phyloP scores from a whole-genome alignment of 495 filamentous ascomycete species.

The Hypoxylon fragiforme region DNA sequence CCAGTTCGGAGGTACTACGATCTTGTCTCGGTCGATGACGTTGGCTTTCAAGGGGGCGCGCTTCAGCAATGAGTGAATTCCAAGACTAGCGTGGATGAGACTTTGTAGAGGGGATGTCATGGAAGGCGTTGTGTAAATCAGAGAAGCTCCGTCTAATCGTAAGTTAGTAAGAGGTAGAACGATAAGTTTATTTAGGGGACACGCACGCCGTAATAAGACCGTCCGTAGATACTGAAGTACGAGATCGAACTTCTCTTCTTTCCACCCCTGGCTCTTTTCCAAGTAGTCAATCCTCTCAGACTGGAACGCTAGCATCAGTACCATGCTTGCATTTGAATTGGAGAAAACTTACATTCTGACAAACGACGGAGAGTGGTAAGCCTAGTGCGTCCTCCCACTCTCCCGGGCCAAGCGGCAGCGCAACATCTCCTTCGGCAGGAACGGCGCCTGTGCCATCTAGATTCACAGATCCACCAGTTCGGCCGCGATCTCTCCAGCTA shows the following conservation, averaged over 20 bases:
- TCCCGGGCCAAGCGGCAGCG: slow-evolving; percentile 80
- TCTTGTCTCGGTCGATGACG: slow-evolving; percentile 93
- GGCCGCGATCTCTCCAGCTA: slow-evolving; percentile 60
- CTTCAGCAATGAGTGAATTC: slow-evolving; percentile 86
- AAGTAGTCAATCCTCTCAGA: slow-evolving; percentile 86
- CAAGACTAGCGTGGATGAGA: slow-evolving; percentile 83
- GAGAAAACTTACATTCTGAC: slow-evolving; percentile 75
- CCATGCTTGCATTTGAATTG: neutral
- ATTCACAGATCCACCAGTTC: slow-evolving; percentile 54
- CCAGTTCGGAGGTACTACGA: slow-evolving; percentile 94
- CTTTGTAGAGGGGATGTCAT: slow-evolving; percentile 76
- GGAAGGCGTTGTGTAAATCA: slow-evolving; percentile 87
- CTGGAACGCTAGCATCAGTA: slow-evolving; percentile 50
- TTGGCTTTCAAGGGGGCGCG: slow-evolving; percentile 87
- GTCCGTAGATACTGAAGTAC: slow-evolving; percentile 87
- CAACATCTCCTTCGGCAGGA: slow-evolving; percentile 61
- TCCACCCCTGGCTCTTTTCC: slow-evolving; percentile 86
- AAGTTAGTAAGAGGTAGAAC: slow-evolving; percentile 21
- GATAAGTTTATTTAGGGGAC: neutral
- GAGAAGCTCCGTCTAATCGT: slow-evolving; percentile 75
- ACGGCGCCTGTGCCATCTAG: slow-evolving; percentile 50
- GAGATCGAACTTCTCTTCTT: slow-evolving; percentile 91
- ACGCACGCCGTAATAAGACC: slow-evolving; percentile 79
- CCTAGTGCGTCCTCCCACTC: slow-evolving; percentile 95
- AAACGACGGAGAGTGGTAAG: slow-evolving; percentile 87